Evolutionary conservation across 139 green algal species (phyloP).

Genomic region (Spirogloea muscicola): DNA sequence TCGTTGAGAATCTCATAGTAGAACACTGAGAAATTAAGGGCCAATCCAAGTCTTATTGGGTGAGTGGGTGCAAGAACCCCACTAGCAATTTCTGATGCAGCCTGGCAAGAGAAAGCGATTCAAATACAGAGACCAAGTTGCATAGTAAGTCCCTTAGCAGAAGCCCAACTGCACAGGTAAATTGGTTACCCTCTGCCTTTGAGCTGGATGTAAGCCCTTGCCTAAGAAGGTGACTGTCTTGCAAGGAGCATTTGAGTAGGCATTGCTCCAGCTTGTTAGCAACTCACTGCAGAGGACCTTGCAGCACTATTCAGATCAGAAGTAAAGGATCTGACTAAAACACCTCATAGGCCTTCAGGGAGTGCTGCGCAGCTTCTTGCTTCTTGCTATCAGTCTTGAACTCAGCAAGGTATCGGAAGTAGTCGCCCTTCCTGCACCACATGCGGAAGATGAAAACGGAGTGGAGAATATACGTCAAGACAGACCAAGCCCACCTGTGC

Average conservation of each 20-base stretch:
- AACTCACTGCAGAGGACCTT: not conserved
- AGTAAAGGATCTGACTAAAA: slow-evolving; percentile 13
- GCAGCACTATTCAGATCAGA: not conserved
- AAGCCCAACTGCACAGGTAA: no score
- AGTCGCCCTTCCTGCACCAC: slow-evolving; percentile 79
- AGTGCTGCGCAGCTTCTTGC: slow-evolving; percentile 92
- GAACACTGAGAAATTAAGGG: slow-evolving; percentile 56
- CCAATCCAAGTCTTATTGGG: slow-evolving; percentile 51
- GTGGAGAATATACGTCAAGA: slow-evolving; percentile 19
- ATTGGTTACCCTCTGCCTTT: no score
- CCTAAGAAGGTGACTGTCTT: not conserved
- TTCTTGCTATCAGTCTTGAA: slow-evolving; percentile 88
- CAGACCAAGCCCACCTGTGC: not conserved
- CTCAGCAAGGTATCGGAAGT: slow-evolving; percentile 96
- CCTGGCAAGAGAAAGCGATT: slow-evolving; percentile 10
- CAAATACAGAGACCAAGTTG: not conserved
- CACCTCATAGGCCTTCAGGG: slow-evolving; percentile 91
- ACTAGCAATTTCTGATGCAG: slow-evolving; percentile 50
- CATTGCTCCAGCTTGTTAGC: not conserved
- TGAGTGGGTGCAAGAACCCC: slow-evolving; percentile 48
- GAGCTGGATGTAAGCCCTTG: not conserved
- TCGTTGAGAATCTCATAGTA: slow-evolving; percentile 56
- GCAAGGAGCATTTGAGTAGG: not conserved
- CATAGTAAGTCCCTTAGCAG: no score
- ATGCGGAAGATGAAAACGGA: not conserved